Base-by-base conservation (phyloP, 805 yeast species). In the Candida anglica region DNA sequence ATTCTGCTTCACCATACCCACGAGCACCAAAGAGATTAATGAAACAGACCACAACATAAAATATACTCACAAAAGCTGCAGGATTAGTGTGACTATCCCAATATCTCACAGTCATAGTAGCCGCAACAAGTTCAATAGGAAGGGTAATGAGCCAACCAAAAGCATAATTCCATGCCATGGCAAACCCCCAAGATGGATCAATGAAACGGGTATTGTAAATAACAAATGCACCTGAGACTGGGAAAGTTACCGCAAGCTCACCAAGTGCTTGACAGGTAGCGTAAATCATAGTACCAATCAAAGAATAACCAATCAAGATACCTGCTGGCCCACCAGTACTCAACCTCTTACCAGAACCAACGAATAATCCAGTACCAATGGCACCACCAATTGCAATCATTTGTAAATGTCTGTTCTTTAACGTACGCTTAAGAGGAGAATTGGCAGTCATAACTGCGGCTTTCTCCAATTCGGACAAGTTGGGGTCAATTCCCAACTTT, bases 301-400 rank as follows among this genome's bases (percentile, higher is more conserved):
- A 48, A n/a, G 55, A 41, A 67, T 77, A 73, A 40, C 75, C 79
- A 32, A 79, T 75, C 31, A 79, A 62, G 18, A 79, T 51, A 23
- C 79, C 75, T 3, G 77, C 81, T 5, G 83, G 81, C 28, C 85
- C 86, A 43, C 83, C 85, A 14, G 72, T 65, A 26, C 52, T 53
- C 39, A 80, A 58, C 2, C 81, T 75, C 30, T 67, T 54, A 35
- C 83, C 86, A 2, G 84, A 72, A 39, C 82, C 83, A 30, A 80
- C 73, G 39, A 79, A 77, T 36, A 80, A 57, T 49, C 87, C 86
- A 2, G 85, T 78, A 39, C 86, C 86, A 25, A 79, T 73, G 26
- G 79, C 70, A 28, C 82, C 79, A 26, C 85, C 85, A 28, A 81
- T 75, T 21, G 86, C 78, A 41, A 81, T 71, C 74, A 80, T 77